These are phyloP conservation scores for Lycium ferocissimum DNA, from an alignment of 257 asterid species.

Conservation along the genomic window DNA sequence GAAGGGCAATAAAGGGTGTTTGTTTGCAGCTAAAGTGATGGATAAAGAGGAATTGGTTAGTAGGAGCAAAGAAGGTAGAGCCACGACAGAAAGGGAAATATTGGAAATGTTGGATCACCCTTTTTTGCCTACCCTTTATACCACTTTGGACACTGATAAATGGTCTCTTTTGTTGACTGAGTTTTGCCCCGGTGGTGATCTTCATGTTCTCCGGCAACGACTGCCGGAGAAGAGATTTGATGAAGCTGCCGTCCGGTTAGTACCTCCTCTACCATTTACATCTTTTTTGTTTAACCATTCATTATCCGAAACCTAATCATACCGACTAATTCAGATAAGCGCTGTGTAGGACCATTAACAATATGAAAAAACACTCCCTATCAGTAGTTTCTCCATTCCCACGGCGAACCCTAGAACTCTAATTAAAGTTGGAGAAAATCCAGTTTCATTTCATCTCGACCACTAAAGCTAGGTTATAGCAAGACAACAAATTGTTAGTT, in stretches of 20 bases:
- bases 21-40: slow-evolving; percentile 81
- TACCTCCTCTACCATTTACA: neutral
- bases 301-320: neutral
- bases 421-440: neutral
- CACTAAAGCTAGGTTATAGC: too few relatives aligned
- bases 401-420: neutral
- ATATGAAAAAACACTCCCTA: neutral
- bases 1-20: slow-evolving; percentile 52
- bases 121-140: slow-evolving; percentile 73
- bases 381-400: rapidly evolving
- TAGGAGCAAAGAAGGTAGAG: slow-evolving; percentile 74
- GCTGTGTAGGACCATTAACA: too few relatives aligned
- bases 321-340: too few relatives aligned
- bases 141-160: slow-evolving; percentile 57
- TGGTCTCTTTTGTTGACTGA: slow-evolving; percentile 81
- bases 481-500: too few relatives aligned
- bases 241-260: slow-evolving; percentile 73
- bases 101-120: slow-evolving; percentile 85
- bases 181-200: slow-evolving; percentile 88
- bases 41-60: slow-evolving; percentile 73
- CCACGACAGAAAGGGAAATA: slow-evolving; percentile 70
- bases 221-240: slow-evolving; percentile 64
- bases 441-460: too few relatives aligned
- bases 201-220: slow-evolving; percentile 76
- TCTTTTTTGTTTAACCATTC: neutral